Conservation (phyloP, 2,329 filamentous ascomycete species). For the Colletotrichum graminicola region DNA sequence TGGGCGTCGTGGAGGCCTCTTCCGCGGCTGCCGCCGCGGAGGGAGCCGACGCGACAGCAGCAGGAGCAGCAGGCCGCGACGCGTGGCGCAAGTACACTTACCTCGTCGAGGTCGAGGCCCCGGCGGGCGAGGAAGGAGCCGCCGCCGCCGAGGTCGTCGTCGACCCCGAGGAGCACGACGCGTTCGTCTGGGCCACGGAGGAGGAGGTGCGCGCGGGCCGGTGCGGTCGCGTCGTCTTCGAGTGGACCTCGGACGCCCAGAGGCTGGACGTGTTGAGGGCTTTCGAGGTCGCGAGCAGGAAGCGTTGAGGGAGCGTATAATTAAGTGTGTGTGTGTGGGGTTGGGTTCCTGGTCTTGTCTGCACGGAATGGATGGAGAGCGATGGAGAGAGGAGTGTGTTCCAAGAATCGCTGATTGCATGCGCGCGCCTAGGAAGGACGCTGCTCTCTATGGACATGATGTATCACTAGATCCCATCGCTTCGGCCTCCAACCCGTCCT, state of each 20-base stretch:
- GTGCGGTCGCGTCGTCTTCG: conserved; percentile 14
- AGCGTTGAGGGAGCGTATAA: neutral
- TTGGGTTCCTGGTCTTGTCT: neutral
- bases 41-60: conserved; percentile 37
- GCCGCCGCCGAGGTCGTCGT: conserved; percentile 44
- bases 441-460: neutral
- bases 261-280: conserved; percentile 39
- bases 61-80: neutral
- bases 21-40: neutral
- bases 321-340: neutral
- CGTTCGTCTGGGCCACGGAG: conserved; percentile 54
- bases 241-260: conserved; percentile 42
- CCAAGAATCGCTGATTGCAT: neutral
- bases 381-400: neutral
- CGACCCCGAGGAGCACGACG: conserved; percentile 57
- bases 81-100: conserved; percentile 53
- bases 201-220: conserved; percentile 50
- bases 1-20: neutral
- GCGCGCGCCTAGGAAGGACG: neutral
- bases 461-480: neutral
- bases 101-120: conserved; percentile 50
- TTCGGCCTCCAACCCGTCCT: neutral
- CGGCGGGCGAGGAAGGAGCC: conserved; percentile 7
- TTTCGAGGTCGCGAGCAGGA: conserved; percentile 25
- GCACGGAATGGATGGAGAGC: neutral